phyloP scores from a whole-genome alignment of 495 filamentous ascomycete genomes.

The Aspergillus panamensis region DNA sequence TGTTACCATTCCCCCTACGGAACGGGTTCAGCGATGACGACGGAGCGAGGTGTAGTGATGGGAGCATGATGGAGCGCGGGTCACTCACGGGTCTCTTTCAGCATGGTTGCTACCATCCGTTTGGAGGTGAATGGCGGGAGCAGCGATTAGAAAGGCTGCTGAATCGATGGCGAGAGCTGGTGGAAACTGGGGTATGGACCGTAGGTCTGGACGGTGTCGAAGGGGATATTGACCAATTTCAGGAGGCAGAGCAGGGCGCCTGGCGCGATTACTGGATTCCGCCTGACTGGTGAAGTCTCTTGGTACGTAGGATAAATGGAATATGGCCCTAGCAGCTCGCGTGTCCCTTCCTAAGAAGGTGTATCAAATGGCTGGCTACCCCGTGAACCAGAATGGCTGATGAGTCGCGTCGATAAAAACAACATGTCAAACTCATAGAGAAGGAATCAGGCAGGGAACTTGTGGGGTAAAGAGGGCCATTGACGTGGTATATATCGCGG shows the following conservation, averaged over 20 bases:
- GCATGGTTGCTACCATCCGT: not conserved
- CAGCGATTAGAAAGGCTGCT: not conserved
- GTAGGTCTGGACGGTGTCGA: not conserved
- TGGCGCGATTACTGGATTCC: not conserved
- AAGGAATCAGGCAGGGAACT: too few species aligned
- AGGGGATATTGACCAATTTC: not conserved
- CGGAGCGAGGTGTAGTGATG: constrained; percentile 1
- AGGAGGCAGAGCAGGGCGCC: not conserved
- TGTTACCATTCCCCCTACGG: not conserved
- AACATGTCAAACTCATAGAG: too few species aligned
- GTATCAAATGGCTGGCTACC: too few species aligned
- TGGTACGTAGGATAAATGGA: too few species aligned
- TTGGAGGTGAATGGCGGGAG: not conserved
- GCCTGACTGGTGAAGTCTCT: not conserved
- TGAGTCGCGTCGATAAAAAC: too few species aligned
- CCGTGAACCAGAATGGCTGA: too few species aligned
- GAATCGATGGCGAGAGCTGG: not conserved
- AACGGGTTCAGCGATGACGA: not conserved
- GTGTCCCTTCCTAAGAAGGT: too few species aligned
- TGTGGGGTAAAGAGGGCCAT: too few species aligned
- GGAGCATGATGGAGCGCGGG: not conserved
- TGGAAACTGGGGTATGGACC: constrained; percentile 1
- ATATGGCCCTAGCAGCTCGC: too few species aligned
- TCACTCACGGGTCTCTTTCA: not conserved
- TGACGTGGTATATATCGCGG: too few species aligned